A percentile compares a stretch with the other conserved stretches of the same genome.
These are phyloP conservation scores for Candida boleticola DNA, from an alignment of 805 yeast genomes.

Conservation along the genomic window DNA sequence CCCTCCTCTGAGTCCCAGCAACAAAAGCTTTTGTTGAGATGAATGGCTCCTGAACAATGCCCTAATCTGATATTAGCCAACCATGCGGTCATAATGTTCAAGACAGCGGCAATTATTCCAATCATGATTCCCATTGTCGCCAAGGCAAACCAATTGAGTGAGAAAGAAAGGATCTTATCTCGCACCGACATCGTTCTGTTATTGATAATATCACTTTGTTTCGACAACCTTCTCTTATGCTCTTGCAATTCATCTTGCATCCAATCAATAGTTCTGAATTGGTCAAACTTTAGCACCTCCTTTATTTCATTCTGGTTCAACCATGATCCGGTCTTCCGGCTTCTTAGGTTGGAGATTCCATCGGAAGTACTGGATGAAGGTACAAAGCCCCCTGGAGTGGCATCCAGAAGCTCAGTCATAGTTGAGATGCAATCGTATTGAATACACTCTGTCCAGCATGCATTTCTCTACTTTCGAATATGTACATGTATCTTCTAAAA, in stretches of 20 bases:
- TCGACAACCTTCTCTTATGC: slow-evolving; percentile 34
- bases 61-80: slow-evolving; percentile 79
- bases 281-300: slow-evolving; percentile 52
- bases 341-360: slow-evolving; percentile 22
- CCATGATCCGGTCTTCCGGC: slow-evolving; percentile 36
- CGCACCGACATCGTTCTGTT: slow-evolving; percentile 14
- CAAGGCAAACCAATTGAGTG: slow-evolving; percentile 70
- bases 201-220: slow-evolving; percentile 12
- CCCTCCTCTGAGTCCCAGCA: slow-evolving; percentile 55
- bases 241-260: slow-evolving; percentile 56
- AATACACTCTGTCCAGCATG: no score
- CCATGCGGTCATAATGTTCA: slow-evolving; percentile 84
- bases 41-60: slow-evolving; percentile 66
- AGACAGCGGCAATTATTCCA: slow-evolving; percentile 79
- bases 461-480: no score
- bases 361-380: no score
- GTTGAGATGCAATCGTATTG: no score
- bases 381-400: no score
- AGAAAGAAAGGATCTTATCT: slow-evolving; percentile 29
- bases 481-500: no score
- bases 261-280: slow-evolving; percentile 71
- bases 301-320: slow-evolving; percentile 31
- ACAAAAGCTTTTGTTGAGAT: slow-evolving; percentile 74
- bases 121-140: slow-evolving; percentile 72
- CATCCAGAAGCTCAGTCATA: no score